Percentiles rank a stretch among this genome's conserved stretches.
Conservation (phyloP, 148 eudicot genomes). For the Fagopyrum esculentum region DNA sequence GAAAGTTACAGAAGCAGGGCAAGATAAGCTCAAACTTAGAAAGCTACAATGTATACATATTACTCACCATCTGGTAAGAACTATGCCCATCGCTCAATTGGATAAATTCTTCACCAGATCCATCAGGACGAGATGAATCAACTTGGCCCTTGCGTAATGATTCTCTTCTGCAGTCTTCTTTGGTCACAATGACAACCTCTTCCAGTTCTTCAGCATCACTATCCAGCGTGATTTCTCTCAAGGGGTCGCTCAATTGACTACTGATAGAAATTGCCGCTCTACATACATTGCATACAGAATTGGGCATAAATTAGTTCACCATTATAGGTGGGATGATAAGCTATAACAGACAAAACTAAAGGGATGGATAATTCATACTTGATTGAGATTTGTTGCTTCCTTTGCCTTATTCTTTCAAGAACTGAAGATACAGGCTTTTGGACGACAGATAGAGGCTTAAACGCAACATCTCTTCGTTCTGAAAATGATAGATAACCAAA, state of each 20-base stretch:
- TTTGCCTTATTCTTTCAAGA: constrained; percentile 75
- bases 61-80: constrained; percentile 24
- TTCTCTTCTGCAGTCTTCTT: constrained; percentile 13
- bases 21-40: constrained; percentile 9
- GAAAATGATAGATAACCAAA: constrained; percentile 10
- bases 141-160: constrained; percentile 21
- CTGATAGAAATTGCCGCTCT: constrained; percentile 26
- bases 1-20: neutral
- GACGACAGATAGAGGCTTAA: constrained; percentile 57
- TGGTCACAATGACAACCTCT: constrained; percentile 19
- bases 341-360: neutral
- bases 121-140: constrained; percentile 17
- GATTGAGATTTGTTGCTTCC: constrained; percentile 67
- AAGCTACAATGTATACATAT: neutral
- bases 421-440: constrained; percentile 74
- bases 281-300: constrained; percentile 19
- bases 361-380: constrained; percentile 34
- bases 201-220: constrained; percentile 28
- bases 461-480: constrained; percentile 72
- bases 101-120: constrained; percentile 21
- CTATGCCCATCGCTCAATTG: constrained; percentile 21
- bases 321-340: neutral
- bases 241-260: constrained; percentile 16
- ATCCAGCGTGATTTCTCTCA: constrained; percentile 21
- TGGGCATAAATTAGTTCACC: neutral